Base-by-base conservation (phyloP, 2,329 filamentous ascomycete species). In the Colletotrichum destructivum region DNA sequence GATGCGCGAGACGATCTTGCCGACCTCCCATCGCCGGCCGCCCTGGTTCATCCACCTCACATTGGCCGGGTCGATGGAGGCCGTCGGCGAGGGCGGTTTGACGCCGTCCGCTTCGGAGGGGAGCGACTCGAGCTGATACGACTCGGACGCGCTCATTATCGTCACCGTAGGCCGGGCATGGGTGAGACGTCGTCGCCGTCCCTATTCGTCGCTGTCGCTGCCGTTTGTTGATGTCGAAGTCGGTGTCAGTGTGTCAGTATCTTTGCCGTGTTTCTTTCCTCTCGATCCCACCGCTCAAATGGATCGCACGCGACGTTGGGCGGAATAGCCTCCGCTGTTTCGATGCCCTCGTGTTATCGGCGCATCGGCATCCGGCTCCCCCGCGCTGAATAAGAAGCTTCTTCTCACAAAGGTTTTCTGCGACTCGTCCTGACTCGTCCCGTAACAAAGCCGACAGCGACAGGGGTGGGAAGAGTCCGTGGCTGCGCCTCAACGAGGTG, bases 1-100 rank as follows among this genome's bases (percentile, higher is more conserved):
- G 26, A 69, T 38, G 52, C 78, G 76, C 11, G 76, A 35, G 31
- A 77, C 52, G 26, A 79, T 65, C 67, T 77, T 78, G 65, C 72
- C 62, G 52, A 75, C 62, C 49, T 77, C 72, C 76, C 77, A 79
- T 13, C 60, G 40, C 55, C 62, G 69, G 35, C 57, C 69, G 54
- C 67, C 60, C 40, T 68, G 59, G 51, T 68, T 60, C 35, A 71
- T 51, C 69, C 70, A 74, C 8, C 70, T 47, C 31, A 70, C 70
- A 40, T 72, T 46, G 13, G 66, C 57, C 61, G 56, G 70, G 60
- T 71, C 54, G 75, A 72, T 70, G 76, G 46, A 63, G 16, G 52
- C 65, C 12, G 65, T 23, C 9, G 63, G 63, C 42, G 64, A 62
- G 13, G 69, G 46, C 4, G 74, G 31, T 77, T 76, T 59, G 79